Percentiles rank a stretch among this genome's conserved stretches.
These are phyloP conservation scores for Trichocomaceae sp. DNA, from an alignment of 2,329 filamentous ascomycete genomes.

Conservation along the genomic window DNA sequence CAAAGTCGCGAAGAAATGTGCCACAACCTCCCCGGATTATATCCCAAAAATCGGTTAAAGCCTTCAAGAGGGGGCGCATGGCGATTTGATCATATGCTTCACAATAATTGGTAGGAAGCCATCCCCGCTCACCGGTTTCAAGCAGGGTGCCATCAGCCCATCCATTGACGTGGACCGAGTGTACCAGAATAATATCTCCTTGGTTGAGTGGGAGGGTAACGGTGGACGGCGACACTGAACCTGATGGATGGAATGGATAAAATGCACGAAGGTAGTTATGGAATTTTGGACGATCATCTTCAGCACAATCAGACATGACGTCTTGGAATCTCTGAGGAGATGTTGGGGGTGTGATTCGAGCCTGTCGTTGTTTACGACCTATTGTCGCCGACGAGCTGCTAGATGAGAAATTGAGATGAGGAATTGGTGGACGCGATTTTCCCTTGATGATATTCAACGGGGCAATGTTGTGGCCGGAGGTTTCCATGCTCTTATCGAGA, in stretches of 20 bases:
- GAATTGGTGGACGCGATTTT: slow-evolving; percentile 17
- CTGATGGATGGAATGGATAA: slow-evolving; percentile 80
- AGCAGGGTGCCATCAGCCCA: slow-evolving; percentile 96
- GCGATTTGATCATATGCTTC: slow-evolving; percentile 86
- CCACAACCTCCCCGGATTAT: slow-evolving; percentile 70
- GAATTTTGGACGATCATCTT: slow-evolving; percentile 59
- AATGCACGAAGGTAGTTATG: slow-evolving; percentile 93
- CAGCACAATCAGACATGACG: slow-evolving; percentile 42
- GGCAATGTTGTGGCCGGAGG: slow-evolving; percentile 31
- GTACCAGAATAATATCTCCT: slow-evolving; percentile 87
- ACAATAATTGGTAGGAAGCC: slow-evolving; percentile 98
- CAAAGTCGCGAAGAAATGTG: slow-evolving; percentile 70
- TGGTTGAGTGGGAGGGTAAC: slow-evolving; percentile 83
- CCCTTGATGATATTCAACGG: slow-evolving; percentile 35
- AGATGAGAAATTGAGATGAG: slow-evolving; percentile 14
- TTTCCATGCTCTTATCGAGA: slow-evolving; percentile 23
- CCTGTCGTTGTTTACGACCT: slow-evolving; percentile 18
- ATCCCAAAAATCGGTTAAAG: slow-evolving; percentile 88
- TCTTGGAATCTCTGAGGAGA: slow-evolving; percentile 62
- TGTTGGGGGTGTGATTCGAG: slow-evolving; percentile 68
- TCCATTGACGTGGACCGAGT: slow-evolving; percentile 95
- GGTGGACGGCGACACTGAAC: slow-evolving; percentile 70
- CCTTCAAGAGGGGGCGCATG: slow-evolving; percentile 77
- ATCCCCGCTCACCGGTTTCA: slow-evolving; percentile 77
- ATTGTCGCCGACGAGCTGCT: slow-evolving; percentile 6